Percentiles rank a stretch among this genome's conserved stretches.
Conservation (phyloP, 495 filamentous ascomycete genomes). For the Penicillium dipodomyicola region DNA sequence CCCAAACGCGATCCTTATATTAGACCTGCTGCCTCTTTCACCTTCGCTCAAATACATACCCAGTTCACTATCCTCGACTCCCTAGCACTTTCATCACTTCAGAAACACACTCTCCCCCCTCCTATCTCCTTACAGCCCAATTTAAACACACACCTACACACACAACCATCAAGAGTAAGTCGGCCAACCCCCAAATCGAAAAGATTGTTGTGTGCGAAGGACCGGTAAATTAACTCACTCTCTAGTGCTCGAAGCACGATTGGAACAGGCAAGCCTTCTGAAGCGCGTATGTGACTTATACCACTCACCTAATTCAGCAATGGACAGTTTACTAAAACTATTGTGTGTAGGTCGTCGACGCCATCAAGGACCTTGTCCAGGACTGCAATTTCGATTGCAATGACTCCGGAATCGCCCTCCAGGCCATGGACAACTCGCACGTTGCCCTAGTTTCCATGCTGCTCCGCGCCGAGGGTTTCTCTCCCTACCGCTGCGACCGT, state of each 20-base stretch:
- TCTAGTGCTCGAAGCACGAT: slow-evolving; percentile 90
- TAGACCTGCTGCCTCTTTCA: slow-evolving; percentile 23
- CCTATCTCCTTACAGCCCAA: slow-evolving; percentile 3
- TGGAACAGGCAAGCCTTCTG: slow-evolving; percentile 89
- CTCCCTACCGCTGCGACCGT: slow-evolving; percentile 96
- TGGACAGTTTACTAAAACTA: slow-evolving; percentile 3
- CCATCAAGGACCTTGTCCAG: slow-evolving; percentile 98
- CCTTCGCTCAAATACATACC: slow-evolving; percentile 23
- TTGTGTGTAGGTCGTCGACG: slow-evolving; percentile 78
- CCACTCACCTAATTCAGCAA: neutral
- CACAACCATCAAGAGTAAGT: slow-evolving; percentile 39
- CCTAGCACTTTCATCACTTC: slow-evolving; percentile 4
- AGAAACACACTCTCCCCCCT: neutral
- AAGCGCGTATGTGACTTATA: slow-evolving; percentile 71
- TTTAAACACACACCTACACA: slow-evolving; percentile 11
- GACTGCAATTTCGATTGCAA: slow-evolving; percentile 99
- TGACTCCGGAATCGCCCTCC: slow-evolving; percentile 95
- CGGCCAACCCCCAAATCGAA: slow-evolving; percentile 9
- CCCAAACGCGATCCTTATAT: slow-evolving; percentile 37
- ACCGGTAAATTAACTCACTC: slow-evolving; percentile 16
- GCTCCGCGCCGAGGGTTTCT: slow-evolving; percentile 93
- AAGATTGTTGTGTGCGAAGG: slow-evolving; percentile 15
- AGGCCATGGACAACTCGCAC: slow-evolving; percentile 99
- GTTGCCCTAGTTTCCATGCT: slow-evolving; percentile 98
- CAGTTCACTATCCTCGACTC: slow-evolving; percentile 8